These are phyloP conservation scores for Porogramme epimiltina DNA, from an alignment of 1,284 basidiomycete genomes.

Conservation along the genomic window DNA sequence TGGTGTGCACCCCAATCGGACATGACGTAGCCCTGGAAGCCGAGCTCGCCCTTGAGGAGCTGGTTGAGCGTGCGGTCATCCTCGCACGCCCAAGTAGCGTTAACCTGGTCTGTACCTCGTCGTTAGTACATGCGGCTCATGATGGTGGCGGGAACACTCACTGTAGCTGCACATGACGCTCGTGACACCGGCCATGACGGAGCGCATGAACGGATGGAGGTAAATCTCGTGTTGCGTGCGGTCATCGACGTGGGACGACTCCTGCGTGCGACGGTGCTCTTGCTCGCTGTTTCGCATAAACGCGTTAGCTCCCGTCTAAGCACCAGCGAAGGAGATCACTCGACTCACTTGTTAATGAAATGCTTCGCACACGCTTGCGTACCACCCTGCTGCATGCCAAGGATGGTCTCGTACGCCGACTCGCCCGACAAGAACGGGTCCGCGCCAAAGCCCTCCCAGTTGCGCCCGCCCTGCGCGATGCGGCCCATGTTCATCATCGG, in stretches of 20 bases:
- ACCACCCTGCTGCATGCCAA: conserved; percentile 73
- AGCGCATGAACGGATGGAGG: conserved; percentile 70
- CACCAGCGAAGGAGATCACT: background rate
- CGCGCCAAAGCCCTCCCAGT: conserved; percentile 86
- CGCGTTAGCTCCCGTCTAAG: background rate
- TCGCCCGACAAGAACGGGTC: conserved; percentile 79
- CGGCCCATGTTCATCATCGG: conserved; percentile 76
- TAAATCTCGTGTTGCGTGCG: conserved; percentile 78
- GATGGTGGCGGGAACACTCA: conserved; percentile 23
- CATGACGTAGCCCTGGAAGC: conserved; percentile 78
- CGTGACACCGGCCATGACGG: conserved; percentile 76
- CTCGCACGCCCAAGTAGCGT: conserved; percentile 80
- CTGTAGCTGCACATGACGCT: conserved; percentile 80
- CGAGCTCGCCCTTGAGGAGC: conserved; percentile 78
- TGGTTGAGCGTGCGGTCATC: conserved; percentile 77
- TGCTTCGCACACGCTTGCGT: conserved; percentile 84
- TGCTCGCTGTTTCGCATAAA: conserved; percentile 50
- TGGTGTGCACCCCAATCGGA: conserved; percentile 69
- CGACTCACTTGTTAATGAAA: conserved; percentile 69
- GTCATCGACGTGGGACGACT: conserved; percentile 74
- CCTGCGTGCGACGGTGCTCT: conserved; percentile 57
- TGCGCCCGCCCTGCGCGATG: conserved; percentile 67
- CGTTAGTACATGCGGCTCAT: background rate
- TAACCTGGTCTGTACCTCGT: conserved; percentile 58
- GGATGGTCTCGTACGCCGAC: conserved; percentile 72